Evolutionary conservation across 768 basidiomycete species (phyloP), one percentile per base, ranked within the genome.

Genomic region (Thelephora ganbajun): DNA sequence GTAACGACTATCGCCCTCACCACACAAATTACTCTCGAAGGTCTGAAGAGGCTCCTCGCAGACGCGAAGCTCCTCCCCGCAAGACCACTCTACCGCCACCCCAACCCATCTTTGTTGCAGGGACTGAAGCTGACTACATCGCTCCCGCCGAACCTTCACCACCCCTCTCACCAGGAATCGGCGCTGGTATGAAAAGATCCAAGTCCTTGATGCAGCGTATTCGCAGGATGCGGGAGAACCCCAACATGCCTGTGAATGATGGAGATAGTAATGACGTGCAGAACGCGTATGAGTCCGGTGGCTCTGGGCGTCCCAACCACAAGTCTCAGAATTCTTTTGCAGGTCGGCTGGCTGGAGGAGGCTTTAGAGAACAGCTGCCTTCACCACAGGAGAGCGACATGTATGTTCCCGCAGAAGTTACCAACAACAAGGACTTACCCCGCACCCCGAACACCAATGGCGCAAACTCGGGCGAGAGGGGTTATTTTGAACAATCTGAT

Each of bases 121-220:
- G 82, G 20, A 57, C 66, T 20, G 59, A 58, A 6, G 47, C 39
- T 9, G 57, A 55, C 30, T 45, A 20, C n/a, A 43, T 14, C 19
- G 45, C 63, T 48, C 56, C 65, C 49, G 61, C 71, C 45, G n/a
- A n/a, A 50, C 70, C 49, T 53, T 54, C 61, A 7, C 58, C 63
- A 13, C 69, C 68, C 5, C 69, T 75, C 6, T 56, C 61, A 19
- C 66, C 70, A 14, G 66, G 70, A n/a, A 68, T 63, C 33, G 63
- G 63, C 0, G 66, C 63, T 11, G 65, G 66, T 34, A 76, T 82
- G 7, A 83, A 81, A 61, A 81, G 88, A 23, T 77, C 76, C 54
- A 88, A 79, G 63, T 88, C 84, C 12, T 66, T 92, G 53, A 90
- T 91, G 76, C 83, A 90, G 42, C 83, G 88, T 48, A 84, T 92